Conservation (phyloP, 495 filamentous ascomycete species). For the Penicillium macrosclerotiorum region DNA sequence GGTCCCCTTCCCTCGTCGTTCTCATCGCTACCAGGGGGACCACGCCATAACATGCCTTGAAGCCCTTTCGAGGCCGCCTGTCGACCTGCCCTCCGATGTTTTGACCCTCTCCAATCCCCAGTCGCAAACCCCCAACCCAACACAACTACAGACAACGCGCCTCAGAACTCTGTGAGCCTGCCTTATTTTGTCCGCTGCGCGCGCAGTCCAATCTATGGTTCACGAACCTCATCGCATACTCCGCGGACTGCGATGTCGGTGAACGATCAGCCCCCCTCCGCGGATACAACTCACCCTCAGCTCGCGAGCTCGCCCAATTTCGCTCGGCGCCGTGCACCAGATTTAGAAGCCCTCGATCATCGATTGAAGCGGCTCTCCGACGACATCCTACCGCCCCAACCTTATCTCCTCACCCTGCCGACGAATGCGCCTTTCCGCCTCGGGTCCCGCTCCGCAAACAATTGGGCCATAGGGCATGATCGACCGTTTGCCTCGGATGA, state of each 20-base stretch:
- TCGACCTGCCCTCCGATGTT: not conserved
- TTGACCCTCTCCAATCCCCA: not conserved
- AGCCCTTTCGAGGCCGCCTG: constrained; percentile 11
- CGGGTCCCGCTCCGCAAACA: constrained; percentile 36
- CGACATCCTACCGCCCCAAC: constrained; percentile 45
- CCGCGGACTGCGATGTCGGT: constrained; percentile 47
- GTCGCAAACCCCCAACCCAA: constrained; percentile 9
- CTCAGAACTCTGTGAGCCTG: not conserved
- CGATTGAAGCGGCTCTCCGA: constrained; percentile 45
- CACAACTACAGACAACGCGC: constrained; percentile 3
- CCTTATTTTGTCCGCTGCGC: constrained; percentile 5
- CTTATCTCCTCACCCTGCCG: constrained; percentile 49
- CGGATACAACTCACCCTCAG: constrained; percentile 25
- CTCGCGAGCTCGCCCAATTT: constrained; percentile 17
- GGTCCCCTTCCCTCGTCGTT: not conserved
- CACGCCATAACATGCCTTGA: constrained; percentile 19
- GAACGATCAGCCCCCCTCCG: constrained; percentile 36
- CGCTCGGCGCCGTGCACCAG: constrained; percentile 23
- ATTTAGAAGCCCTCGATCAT: constrained; percentile 36
- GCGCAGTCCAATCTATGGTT: constrained; percentile 20
- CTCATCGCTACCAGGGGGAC: constrained; percentile 5
- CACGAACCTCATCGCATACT: constrained; percentile 13
- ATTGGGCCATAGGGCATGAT: constrained; percentile 51
- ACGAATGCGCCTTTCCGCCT: constrained; percentile 44
- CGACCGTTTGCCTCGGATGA: constrained; percentile 47